Percentiles rank a stretch among this genome's conserved stretches.
These are phyloP conservation scores for Apiosordaria backusii DNA, from an alignment of 495 filamentous ascomycete genomes.

Conservation along the genomic window DNA sequence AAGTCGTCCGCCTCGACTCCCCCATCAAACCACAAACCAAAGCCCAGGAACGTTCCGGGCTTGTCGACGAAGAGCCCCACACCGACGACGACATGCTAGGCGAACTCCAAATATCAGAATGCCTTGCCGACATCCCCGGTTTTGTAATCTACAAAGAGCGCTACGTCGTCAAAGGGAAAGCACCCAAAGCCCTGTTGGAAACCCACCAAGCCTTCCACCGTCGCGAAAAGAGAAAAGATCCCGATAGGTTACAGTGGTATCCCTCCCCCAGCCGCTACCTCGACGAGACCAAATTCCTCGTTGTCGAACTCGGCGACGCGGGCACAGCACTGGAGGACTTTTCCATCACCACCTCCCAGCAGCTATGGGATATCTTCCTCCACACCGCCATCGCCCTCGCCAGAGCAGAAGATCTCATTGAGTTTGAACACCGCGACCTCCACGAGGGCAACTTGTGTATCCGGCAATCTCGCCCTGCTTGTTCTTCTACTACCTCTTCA, in stretches of 20 bases:
- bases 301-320: constrained; percentile 85
- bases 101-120: constrained; percentile 73
- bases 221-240: constrained; percentile 55
- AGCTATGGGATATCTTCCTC: constrained; percentile 85
- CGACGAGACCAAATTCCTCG: constrained; percentile 69
- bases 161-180: constrained; percentile 67
- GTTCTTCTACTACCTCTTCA: constrained; percentile 32
- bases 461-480: constrained; percentile 40
- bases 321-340: constrained; percentile 72
- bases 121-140: constrained; percentile 74
- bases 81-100: constrained; percentile 40
- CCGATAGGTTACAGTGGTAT: constrained; percentile 61
- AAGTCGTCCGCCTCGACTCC: constrained; percentile 48
- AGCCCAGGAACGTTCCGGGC: constrained; percentile 42
- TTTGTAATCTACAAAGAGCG: constrained; percentile 86
- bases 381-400: constrained; percentile 72
- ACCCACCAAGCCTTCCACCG: constrained; percentile 63
- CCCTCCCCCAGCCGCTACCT: constrained; percentile 58
- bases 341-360: constrained; percentile 47
- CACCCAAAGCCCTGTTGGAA: constrained; percentile 57
- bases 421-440: constrained; percentile 88
- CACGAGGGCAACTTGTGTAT: constrained; percentile 88
- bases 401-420: constrained; percentile 65
- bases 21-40: constrained; percentile 46
- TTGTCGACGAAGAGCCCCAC: constrained; percentile 49